Evolutionary conservation across 768 basidiomycete genomes (phyloP).

Genomic region (Lanmaoa pseudosensibilis): DNA sequence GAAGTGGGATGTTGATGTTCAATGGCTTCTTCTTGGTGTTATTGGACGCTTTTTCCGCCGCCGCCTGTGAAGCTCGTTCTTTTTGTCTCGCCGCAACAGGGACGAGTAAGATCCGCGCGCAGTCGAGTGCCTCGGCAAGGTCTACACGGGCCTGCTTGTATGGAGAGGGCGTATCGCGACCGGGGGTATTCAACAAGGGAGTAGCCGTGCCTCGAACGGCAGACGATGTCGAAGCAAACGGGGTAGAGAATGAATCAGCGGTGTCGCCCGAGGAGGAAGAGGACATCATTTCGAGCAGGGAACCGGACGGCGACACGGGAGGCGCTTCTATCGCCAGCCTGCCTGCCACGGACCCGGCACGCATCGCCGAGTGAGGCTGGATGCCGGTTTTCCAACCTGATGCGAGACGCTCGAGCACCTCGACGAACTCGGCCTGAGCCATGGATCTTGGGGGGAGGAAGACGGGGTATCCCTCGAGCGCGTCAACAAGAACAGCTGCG

Average conservation of each 20-base stretch:
- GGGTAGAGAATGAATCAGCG: constrained; percentile 10
- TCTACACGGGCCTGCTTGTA: constrained; percentile 32
- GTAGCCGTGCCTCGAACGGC: constrained; percentile 9
- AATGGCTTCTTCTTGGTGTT: constrained; percentile 52
- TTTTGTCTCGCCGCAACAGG: constrained; percentile 67
- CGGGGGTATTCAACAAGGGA: constrained; percentile 27
- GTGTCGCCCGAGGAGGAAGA: constrained; percentile 27
- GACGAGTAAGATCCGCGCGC: constrained; percentile 67
- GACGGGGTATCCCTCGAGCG: constrained; percentile 84
- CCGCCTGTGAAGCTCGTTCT: constrained; percentile 54
- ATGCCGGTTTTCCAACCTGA: constrained; percentile 70
- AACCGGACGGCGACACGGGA: constrained; percentile 25
- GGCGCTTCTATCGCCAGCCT: constrained; percentile 45
- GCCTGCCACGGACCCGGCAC: constrained; percentile 33
- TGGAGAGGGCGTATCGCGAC: constrained; percentile 17
- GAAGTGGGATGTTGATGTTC: constrained; percentile 78
- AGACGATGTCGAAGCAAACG: constrained; percentile 27
- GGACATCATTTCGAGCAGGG: constrained; percentile 26
- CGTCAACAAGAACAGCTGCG: constrained; percentile 69
- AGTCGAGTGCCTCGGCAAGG: constrained; percentile 60
- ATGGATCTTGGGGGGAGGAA: constrained; percentile 86
- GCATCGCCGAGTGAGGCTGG: constrained; percentile 53
- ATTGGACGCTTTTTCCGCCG: constrained; percentile 45
- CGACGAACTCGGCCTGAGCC: constrained; percentile 88
- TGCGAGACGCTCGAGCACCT: constrained; percentile 79